Evolutionary conservation across 2,329 filamentous ascomycete species (phyloP).

Genomic region (Seiridium unicorne): DNA sequence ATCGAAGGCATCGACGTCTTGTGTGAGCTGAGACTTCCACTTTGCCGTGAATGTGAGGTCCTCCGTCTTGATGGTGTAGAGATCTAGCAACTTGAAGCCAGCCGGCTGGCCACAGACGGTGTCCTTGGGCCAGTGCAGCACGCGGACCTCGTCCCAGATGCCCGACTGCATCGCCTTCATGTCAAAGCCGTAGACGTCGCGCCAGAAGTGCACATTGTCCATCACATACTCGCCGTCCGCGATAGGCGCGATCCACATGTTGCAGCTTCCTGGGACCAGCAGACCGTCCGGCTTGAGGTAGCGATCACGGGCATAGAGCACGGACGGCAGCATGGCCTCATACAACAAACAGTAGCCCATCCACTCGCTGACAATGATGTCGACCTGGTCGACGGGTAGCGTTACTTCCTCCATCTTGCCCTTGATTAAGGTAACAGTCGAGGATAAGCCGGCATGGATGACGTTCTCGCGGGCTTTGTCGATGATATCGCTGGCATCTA

Average conservation of each 20-base stretch:
- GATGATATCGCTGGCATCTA: conserved; percentile 91
- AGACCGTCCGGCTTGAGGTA: conserved; percentile 80
- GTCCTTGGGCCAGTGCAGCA: conserved; percentile 66
- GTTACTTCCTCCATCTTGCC: conserved; percentile 87
- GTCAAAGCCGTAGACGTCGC: conserved; percentile 90
- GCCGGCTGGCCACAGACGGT: conserved; percentile 58
- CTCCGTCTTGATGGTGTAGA: conserved; percentile 68
- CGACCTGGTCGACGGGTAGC: conserved; percentile 76
- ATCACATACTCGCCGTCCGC: conserved; percentile 74
- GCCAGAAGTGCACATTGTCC: conserved; percentile 83
- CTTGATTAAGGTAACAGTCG: conserved; percentile 74
- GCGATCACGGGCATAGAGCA: conserved; percentile 82
- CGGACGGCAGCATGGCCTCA: conserved; percentile 93
- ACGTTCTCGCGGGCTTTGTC: conserved; percentile 83
- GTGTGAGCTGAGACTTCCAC: conserved; percentile 61
- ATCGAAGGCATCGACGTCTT: conserved; percentile 69
- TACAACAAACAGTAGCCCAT: conserved; percentile 95
- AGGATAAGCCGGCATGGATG: conserved; percentile 72
- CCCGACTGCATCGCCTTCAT: conserved; percentile 87
- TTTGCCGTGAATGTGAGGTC: conserved; percentile 74
- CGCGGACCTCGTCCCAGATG: conserved; percentile 78
- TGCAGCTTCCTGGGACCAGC: conserved; percentile 83
- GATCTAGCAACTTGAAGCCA: conserved; percentile 72
- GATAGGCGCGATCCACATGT: conserved; percentile 78
- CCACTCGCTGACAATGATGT: conserved; percentile 96